phyloP scores from a whole-genome alignment of 495 filamentous ascomycete genomes.

The Corynascus novoguineensis region DNA sequence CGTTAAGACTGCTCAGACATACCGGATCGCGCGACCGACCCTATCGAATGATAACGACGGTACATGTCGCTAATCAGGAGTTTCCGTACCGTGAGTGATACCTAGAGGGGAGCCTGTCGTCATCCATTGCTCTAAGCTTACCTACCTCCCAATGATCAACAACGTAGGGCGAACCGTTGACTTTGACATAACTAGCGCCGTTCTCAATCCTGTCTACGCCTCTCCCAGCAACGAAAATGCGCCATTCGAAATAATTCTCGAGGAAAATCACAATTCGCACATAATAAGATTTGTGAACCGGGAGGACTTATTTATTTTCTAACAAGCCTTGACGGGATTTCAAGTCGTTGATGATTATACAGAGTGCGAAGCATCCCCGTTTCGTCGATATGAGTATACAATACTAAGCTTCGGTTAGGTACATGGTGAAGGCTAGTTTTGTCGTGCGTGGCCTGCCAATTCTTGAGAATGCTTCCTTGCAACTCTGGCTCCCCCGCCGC shows the following conservation, averaged over 20 bases:
- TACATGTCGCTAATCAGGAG: neutral
- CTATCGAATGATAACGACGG: neutral
- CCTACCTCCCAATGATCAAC: too few species aligned
- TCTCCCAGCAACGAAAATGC: neutral
- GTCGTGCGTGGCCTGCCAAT: neutral
- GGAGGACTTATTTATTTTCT: neutral
- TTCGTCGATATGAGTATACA: too few species aligned
- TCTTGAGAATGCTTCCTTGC: neutral
- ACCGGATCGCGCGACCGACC: neutral
- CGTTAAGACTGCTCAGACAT: neutral
- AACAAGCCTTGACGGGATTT: neutral
- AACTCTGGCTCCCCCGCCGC: neutral
- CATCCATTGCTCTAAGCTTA: too few species aligned
- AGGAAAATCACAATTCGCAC: neutral
- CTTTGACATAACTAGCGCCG: neutral
- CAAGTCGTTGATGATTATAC: neutral
- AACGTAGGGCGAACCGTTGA: neutral
- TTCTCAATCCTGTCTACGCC: neutral
- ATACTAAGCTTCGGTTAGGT: neutral
- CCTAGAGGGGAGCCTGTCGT: neutral
- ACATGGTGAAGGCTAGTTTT: neutral
- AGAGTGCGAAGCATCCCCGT: neutral
- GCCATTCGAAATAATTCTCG: neutral
- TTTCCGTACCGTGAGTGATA: neutral
- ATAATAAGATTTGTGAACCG: neutral